Evolutionary conservation across 2,329 filamentous ascomycete genomes (phyloP).

Genomic region (Chaetomium strumarium): DNA sequence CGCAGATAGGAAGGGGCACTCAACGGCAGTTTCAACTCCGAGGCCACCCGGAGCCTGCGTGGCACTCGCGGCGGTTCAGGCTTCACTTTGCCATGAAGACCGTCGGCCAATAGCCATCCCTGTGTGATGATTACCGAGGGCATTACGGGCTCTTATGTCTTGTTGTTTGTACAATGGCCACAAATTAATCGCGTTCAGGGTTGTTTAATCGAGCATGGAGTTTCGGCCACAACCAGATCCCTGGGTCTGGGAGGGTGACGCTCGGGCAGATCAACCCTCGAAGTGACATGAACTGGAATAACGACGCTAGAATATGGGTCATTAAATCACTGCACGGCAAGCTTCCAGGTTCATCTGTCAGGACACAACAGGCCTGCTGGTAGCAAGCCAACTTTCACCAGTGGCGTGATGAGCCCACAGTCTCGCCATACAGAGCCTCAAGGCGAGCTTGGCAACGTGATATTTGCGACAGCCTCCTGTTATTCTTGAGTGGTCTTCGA

Average conservation of each 20-base stretch:
- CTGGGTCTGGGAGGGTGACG: background rate
- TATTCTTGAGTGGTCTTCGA: too few relatives aligned
- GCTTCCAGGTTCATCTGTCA: too few relatives aligned
- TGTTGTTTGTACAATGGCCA: constrained; percentile 23
- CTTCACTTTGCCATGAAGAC: background rate
- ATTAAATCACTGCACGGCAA: too few relatives aligned
- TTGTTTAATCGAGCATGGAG: constrained; percentile 24
- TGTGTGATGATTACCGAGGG: constrained; percentile 14
- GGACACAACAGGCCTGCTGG: too few relatives aligned
- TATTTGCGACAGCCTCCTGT: too few relatives aligned
- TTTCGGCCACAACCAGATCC: constrained; percentile 17
- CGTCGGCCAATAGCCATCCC: background rate
- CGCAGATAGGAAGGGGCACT: background rate
- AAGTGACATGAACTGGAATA: background rate
- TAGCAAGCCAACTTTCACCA: too few relatives aligned
- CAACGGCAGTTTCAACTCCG: background rate
- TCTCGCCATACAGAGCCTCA: too few relatives aligned
- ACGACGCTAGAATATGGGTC: too few relatives aligned
- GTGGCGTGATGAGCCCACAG: too few relatives aligned
- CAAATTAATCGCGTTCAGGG: constrained; percentile 19
- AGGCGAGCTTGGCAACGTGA: too few relatives aligned
- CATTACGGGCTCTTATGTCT: constrained; percentile 17
- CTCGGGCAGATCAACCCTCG: background rate
- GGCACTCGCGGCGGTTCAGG: background rate
- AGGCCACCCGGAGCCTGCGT: background rate